These are phyloP conservation scores for Nemania serpens DNA, from an alignment of 2,329 filamentous ascomycete genomes.

Conservation along the genomic window DNA sequence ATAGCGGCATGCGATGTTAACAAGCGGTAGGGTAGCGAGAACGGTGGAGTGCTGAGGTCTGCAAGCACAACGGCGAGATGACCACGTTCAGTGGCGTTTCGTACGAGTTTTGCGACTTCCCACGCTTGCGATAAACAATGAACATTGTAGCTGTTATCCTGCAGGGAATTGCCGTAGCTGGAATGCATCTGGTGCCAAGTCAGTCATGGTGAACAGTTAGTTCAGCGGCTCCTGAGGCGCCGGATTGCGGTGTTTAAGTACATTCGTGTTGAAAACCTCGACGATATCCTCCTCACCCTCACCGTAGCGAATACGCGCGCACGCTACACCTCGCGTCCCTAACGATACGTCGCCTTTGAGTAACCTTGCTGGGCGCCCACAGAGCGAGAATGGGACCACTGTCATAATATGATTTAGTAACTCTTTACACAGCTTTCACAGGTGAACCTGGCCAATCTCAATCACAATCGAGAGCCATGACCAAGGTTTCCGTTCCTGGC, in stretches of 20 bases:
- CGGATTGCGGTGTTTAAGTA: constrained; percentile 37
- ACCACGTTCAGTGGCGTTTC: constrained; percentile 76
- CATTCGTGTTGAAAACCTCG: constrained; percentile 93
- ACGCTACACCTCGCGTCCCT: constrained; percentile 83
- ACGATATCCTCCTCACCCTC: constrained; percentile 66
- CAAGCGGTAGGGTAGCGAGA: constrained; percentile 81
- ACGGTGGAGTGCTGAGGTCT: constrained; percentile 96
- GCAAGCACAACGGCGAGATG: constrained; percentile 85
- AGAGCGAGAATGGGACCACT: constrained; percentile 88
- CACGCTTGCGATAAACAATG: constrained; percentile 93
- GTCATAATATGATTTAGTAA: constrained; percentile 3
- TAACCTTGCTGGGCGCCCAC: constrained; percentile 91
- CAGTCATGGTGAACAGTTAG: background rate
- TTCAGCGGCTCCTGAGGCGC: too few species aligned
- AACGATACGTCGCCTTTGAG: constrained; percentile 96
- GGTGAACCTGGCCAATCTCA: background rate
- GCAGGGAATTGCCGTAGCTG: constrained; percentile 77
- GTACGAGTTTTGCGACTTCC: constrained; percentile 90
- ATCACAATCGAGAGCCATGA: background rate
- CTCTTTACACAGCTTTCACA: background rate
- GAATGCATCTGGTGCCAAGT: constrained; percentile 65
- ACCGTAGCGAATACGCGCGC: constrained; percentile 76
- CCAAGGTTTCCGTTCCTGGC: background rate
- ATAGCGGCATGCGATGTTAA: constrained; percentile 79
- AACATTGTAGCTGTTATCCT: constrained; percentile 81